phyloP scores from a whole-genome alignment of 2,329 filamentous ascomycete species.

The Cucurbitaria berberidis region DNA sequence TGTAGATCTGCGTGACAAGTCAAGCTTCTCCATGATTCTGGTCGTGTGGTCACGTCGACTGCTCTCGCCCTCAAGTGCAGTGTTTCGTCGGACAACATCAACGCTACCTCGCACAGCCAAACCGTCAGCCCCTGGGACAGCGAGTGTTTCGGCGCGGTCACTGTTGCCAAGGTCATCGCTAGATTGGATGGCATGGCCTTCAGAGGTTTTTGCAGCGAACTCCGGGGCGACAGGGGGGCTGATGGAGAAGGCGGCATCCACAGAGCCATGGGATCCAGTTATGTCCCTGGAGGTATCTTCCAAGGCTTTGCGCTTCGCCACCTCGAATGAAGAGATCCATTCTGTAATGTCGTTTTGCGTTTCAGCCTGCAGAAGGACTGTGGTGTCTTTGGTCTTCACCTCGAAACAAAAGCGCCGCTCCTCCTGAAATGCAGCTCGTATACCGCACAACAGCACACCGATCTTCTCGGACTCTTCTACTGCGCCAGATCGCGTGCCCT shows the following conservation, averaged over 20 bases:
- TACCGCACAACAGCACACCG: slow-evolving; percentile 90
- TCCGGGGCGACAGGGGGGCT: slow-evolving; percentile 86
- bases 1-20: slow-evolving; percentile 81
- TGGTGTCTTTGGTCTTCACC: slow-evolving; percentile 95
- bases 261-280: slow-evolving; percentile 49
- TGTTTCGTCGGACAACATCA: slow-evolving; percentile 67
- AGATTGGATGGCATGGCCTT: slow-evolving; percentile 64
- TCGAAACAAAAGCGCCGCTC: slow-evolving; percentile 97
- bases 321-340: slow-evolving; percentile 92
- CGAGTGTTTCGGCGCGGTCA: slow-evolving; percentile 70
- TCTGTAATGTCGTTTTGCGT: slow-evolving; percentile 90
- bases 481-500: slow-evolving; percentile 77
- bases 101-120: slow-evolving; percentile 70
- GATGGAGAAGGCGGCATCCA: slow-evolving; percentile 86
- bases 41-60: slow-evolving; percentile 79
- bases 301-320: slow-evolving; percentile 90
- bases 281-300: slow-evolving; percentile 69
- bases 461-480: slow-evolving; percentile 97
- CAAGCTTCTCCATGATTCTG: slow-evolving; percentile 90
- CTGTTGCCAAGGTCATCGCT: slow-evolving; percentile 60
- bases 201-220: slow-evolving; percentile 80
- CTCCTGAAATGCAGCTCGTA: slow-evolving; percentile 88
- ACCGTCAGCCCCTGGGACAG: slow-evolving; percentile 65
- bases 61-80: slow-evolving; percentile 71
- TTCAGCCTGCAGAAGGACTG: slow-evolving; percentile 87